Base-by-base conservation (phyloP, 805 yeast species). In the Clavispora carvajalis region DNA sequence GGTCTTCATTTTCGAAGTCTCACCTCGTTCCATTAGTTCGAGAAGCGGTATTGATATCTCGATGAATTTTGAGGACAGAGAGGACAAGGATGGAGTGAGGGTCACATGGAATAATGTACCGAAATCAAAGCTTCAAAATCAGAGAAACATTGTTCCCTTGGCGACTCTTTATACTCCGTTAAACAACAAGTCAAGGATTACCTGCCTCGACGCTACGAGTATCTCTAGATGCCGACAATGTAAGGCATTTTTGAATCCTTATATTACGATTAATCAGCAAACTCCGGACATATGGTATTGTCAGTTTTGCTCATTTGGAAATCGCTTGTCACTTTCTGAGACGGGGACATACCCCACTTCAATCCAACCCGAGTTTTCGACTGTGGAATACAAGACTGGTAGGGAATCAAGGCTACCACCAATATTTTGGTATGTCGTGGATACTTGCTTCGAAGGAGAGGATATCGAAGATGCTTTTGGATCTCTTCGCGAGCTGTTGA, bases 31-130 rank as follows among this genome's bases (percentile, higher is more conserved):
- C n/a, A n/a, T n/a, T 6, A 26, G 10, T 8, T 16, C 10, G 10
- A 5, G 9, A 5, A 10, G 31, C 19, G 6, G 18, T 9, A 9
- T 9, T 8, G 7, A 28, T 15, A 16, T 28, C 10, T 13, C 12
- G n/a, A 68, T 68, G 73, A 63, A 62, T 48, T 75, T 77, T 49
- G 80, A 76, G 52, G 66, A 66, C 13, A 62, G 73, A 49, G 95
- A 85, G 57, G 93, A 85, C 57, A 57, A 62, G 39, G 83, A 84
- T 50, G 93, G 93, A 36, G 76, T 83, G 30, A 75, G 93, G 52
- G 72, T 81, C 57, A 72, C 90, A 6, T 85, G 93, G 89, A 83
- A 81, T 55, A 63, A 67, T 8, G 59, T 80, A 11, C 85, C 85
- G 5, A 63, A 71, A 33, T 65, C 77, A n/a, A 74, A 71, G 51